phyloP scores from a whole-genome alignment of 176 grass and related monocot genomes.

The Cocos nucifera region DNA sequence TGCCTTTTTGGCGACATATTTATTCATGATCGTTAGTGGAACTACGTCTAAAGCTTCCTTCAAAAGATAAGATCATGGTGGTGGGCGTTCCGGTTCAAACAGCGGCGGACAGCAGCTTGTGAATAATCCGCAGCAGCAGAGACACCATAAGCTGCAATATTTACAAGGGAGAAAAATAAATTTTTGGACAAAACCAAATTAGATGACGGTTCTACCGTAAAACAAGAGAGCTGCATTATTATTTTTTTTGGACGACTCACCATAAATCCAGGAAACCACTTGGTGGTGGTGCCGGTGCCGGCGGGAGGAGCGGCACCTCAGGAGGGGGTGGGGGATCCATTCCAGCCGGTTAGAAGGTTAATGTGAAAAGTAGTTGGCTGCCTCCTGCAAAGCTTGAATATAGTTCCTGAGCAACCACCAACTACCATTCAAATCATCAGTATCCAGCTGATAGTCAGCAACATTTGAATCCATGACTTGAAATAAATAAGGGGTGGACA shows the following conservation, averaged over 20 bases:
- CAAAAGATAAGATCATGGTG: background rate
- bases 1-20: background rate
- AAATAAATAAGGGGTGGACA: too few species aligned
- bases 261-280: conserved; percentile 15
- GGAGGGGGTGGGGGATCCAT: conserved; percentile 17
- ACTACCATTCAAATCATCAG: background rate
- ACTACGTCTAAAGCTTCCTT: too few species aligned
- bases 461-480: background rate
- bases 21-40: too few species aligned
- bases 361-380: background rate
- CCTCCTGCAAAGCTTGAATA: background rate
- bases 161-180: background rate
- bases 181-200: background rate
- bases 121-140: conserved; percentile 38
- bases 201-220: background rate
- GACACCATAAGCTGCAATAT: conserved; percentile 31
- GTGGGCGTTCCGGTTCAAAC: conserved; percentile 15
- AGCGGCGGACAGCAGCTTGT: conserved; percentile 28
- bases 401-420: background rate
- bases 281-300: conserved; percentile 10
- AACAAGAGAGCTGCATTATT: too few species aligned
- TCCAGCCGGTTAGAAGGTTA: background rate
- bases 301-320: conserved; percentile 38
- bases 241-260: conserved; percentile 4
- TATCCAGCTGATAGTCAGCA: background rate